A percentile compares a stretch with the other conserved stretches of the same genome.
These are phyloP conservation scores for Orbilia javanica DNA, from an alignment of 2,329 filamentous ascomycete species.

Conservation along the genomic window DNA sequence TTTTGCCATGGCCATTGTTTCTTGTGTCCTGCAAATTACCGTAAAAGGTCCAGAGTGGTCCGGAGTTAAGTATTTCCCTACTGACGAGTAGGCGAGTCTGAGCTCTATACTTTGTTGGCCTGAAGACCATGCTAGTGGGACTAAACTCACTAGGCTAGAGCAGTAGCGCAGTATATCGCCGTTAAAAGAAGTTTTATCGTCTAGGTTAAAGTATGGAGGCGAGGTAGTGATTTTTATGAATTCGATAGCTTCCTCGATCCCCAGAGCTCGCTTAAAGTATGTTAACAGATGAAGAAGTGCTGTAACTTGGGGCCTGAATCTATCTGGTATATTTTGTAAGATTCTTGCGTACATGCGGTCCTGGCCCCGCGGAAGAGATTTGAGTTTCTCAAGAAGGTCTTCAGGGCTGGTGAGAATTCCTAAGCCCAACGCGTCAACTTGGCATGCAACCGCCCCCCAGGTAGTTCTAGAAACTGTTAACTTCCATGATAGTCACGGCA, in stretches of 20 bases:
- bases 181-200: slow-evolving; percentile 61
- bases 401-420: slow-evolving; percentile 48
- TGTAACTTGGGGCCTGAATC: slow-evolving; percentile 57
- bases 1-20: slow-evolving; percentile 55
- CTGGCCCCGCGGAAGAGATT: slow-evolving; percentile 56
- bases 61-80: slow-evolving; percentile 63
- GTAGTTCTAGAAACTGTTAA: slow-evolving; percentile 60
- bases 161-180: slow-evolving; percentile 61
- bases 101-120: slow-evolving; percentile 28
- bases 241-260: slow-evolving; percentile 56
- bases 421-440: slow-evolving; percentile 62
- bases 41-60: slow-evolving; percentile 33
- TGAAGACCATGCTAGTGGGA: background rate
- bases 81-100: slow-evolving; percentile 63
- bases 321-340: slow-evolving; percentile 59
- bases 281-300: slow-evolving; percentile 62
- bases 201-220: slow-evolving; percentile 61
- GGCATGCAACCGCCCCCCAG: slow-evolving; percentile 60
- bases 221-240: slow-evolving; percentile 60
- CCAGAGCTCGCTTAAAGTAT: slow-evolving; percentile 61
- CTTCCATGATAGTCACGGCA: background rate
- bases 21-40: slow-evolving; percentile 49
- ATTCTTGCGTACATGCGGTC: slow-evolving; percentile 61
- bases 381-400: slow-evolving; percentile 50
- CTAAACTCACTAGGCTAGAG: slow-evolving; percentile 60